These are phyloP conservation scores for Eutypa lata DNA, from an alignment of 2,329 filamentous ascomycete species.

Conservation along the genomic window DNA sequence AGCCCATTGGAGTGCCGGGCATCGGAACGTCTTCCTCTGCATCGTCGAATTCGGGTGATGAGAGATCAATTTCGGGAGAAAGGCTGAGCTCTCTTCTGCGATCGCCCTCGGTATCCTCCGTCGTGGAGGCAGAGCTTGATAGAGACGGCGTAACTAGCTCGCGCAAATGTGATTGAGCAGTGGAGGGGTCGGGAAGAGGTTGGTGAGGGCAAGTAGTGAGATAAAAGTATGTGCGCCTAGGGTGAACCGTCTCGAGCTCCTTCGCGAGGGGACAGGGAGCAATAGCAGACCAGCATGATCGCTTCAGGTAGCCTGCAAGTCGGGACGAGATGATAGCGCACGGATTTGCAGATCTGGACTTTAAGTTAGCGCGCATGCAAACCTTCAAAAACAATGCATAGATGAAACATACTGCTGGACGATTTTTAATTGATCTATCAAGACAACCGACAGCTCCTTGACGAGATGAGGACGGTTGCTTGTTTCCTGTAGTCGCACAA, in stretches of 20 bases:
- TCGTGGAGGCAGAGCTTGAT: constrained; percentile 64
- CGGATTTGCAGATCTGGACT: constrained; percentile 82
- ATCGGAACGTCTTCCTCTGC: constrained; percentile 56
- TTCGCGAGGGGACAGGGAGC: constrained; percentile 87
- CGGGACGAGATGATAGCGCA: constrained; percentile 93
- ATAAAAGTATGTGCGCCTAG: constrained; percentile 94
- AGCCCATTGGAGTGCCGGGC: constrained; percentile 61
- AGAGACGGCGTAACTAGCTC: constrained; percentile 80
- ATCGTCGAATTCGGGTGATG: constrained; percentile 80
- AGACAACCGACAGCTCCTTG: constrained; percentile 82
- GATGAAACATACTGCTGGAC: constrained; percentile 81
- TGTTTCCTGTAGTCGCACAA: constrained; percentile 83
- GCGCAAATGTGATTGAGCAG: constrained; percentile 45
- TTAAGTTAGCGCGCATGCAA: constrained; percentile 15
- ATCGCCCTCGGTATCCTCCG: constrained; percentile 70
- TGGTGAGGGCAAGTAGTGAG: constrained; percentile 85
- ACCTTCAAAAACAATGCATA: neutral
- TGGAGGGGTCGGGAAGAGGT: constrained; percentile 66
- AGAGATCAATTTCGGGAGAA: constrained; percentile 90
- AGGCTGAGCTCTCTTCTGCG: constrained; percentile 71
- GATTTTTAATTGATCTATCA: constrained; percentile 72
- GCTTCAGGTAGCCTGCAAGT: constrained; percentile 84
- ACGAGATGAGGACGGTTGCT: constrained; percentile 91
- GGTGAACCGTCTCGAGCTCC: constrained; percentile 87
- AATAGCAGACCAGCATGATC: constrained; percentile 72